Percentiles rank a stretch among this genome's conserved stretches.
Evolutionary conservation across 2,329 filamentous ascomycete species (phyloP).

Genomic region (Stachybotrys chlorohalonatus): DNA sequence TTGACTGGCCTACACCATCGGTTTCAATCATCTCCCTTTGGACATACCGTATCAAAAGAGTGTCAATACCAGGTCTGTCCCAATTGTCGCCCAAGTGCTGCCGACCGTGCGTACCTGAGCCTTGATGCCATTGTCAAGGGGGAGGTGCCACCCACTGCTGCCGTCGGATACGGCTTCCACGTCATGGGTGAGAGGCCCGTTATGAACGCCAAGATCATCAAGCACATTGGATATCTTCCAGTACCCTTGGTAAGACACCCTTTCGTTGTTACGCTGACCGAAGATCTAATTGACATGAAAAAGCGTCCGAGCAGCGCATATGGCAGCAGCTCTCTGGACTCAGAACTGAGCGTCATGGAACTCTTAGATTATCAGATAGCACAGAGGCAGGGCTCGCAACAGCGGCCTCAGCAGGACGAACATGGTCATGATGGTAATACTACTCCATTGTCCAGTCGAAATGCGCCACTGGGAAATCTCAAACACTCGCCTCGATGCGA

Average conservation of each 20-base stretch:
- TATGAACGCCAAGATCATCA: conserved; percentile 26
- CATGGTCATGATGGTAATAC: background rate
- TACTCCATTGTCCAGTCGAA: background rate
- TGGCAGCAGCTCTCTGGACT: conserved; percentile 5
- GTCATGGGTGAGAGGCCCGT: conserved; percentile 32
- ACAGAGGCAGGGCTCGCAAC: conserved; percentile 3
- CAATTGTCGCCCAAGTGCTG: conserved; percentile 33
- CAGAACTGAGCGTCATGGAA: conserved; percentile 12
- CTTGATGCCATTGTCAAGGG: conserved; percentile 39
- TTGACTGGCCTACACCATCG: background rate
- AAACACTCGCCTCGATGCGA: conserved; percentile 14
- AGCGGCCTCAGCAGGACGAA: background rate
- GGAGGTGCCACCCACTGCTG: conserved; percentile 39
- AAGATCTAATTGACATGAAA: background rate
- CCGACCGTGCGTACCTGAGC: conserved; percentile 37
- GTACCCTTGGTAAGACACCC: conserved; percentile 23
- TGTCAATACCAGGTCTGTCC: conserved; percentile 44
- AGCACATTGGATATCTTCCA: conserved; percentile 28
- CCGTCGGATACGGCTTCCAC: conserved; percentile 44
- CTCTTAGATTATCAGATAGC: conserved; percentile 17
- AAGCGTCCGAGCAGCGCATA: conserved; percentile 1
- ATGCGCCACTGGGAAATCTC: conserved; percentile 6
- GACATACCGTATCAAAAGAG: conserved; percentile 20
- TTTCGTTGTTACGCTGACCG: background rate
- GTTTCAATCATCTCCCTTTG: background rate